Evolutionary conservation across 176 grass and related monocot species (phyloP).

Genomic region (Oryza meyeriana): DNA sequence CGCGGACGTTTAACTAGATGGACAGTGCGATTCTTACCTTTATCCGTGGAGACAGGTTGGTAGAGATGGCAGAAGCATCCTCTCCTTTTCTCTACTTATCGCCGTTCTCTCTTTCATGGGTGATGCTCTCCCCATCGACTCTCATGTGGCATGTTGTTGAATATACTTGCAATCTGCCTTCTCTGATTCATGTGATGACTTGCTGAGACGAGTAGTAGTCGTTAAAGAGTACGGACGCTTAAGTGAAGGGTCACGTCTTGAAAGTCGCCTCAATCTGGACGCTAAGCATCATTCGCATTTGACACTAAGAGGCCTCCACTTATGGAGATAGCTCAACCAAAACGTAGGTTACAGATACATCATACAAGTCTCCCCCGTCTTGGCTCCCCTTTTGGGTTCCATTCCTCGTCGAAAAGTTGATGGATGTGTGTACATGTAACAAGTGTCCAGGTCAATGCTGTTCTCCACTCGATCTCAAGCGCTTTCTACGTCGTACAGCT

Average conservation of each 20-base stretch:
- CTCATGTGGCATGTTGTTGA: not conserved
- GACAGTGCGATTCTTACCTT: not conserved
- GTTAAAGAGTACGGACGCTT: not conserved
- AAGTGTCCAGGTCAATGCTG: not conserved
- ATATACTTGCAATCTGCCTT: not conserved
- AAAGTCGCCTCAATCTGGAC: constrained; percentile 14
- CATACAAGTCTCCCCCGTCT: not conserved
- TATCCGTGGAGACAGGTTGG: constrained; percentile 40
- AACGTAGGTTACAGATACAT: not conserved
- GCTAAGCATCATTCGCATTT: constrained; percentile 17
- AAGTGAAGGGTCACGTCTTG: constrained; percentile 17
- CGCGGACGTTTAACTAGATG: not conserved
- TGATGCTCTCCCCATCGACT: not conserved
- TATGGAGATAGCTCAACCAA: not conserved
- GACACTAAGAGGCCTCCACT: not conserved
- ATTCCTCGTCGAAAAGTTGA: not conserved
- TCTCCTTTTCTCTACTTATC: not conserved
- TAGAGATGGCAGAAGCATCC: not conserved
- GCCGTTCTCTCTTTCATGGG: not conserved
- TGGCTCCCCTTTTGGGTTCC: not conserved
- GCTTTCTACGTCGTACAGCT: not conserved
- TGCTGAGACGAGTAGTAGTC: not conserved
- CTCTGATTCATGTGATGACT: not conserved
- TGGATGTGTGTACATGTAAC: not conserved
- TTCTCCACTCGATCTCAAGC: not conserved